phyloP scores from a whole-genome alignment of 208 protist species.

The Leishmania turanica region DNA sequence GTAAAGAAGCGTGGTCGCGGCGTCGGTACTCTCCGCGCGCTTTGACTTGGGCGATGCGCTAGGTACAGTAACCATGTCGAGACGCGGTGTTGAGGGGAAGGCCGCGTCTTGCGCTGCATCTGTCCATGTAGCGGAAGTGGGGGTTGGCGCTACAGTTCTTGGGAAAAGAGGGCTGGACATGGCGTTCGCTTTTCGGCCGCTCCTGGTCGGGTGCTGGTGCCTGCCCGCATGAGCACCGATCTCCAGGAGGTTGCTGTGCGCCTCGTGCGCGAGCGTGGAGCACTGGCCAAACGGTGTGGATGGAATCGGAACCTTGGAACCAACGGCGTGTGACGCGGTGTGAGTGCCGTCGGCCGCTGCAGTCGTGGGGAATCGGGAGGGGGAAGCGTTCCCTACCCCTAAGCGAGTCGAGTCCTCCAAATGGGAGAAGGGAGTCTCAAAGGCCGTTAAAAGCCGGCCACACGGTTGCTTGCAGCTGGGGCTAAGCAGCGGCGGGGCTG shows the following conservation, averaged over 20 bases:
- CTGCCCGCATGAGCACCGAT: not conserved
- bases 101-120: not conserved
- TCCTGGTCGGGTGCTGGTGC: not conserved
- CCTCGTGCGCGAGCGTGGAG: not conserved
- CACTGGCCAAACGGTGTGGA: not conserved
- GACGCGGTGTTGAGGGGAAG: not conserved
- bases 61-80: not conserved
- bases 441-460: not conserved
- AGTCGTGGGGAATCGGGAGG: slow-evolving; percentile 13
- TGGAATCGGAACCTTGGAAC: not conserved
- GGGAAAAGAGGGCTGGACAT: not conserved
- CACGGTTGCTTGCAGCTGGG: not conserved
- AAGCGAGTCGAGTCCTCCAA: not conserved
- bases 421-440: not conserved
- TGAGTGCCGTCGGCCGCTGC: slow-evolving; percentile 7
- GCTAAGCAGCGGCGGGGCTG: slow-evolving; percentile 1
- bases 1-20: not conserved
- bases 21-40: not conserved
- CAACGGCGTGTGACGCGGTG: not conserved
- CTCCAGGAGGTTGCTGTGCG: not conserved
- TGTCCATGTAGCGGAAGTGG: not conserved
- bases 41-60: not conserved
- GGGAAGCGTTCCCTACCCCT: not conserved
- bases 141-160: not conserved
- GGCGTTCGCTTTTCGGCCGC: not conserved